phyloP scores from a whole-genome alignment of 169 alveolate species.

The Plasmodium malariae region DNA sequence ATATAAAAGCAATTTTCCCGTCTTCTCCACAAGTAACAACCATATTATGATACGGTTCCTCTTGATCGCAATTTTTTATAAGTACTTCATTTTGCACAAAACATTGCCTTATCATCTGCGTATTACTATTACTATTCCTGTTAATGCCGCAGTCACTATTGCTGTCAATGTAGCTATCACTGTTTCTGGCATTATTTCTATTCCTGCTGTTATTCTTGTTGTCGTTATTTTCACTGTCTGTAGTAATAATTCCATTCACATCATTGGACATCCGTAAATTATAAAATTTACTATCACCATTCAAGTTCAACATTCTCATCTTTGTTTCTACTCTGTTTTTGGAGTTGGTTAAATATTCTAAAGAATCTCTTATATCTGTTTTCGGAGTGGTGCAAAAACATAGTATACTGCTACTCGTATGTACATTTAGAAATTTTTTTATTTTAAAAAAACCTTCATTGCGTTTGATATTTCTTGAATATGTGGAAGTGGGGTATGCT shows the following conservation, averaged over 20 bases:
- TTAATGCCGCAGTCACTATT: not conserved
- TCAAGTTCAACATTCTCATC: not conserved
- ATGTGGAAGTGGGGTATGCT: not conserved
- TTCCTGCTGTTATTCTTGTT: no score
- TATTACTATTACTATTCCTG: not conserved
- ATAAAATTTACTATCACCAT: not conserved
- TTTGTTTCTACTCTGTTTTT: not conserved
- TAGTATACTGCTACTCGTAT: not conserved
- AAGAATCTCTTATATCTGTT: not conserved
- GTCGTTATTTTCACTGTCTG: not conserved
- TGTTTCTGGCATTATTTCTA: no score
- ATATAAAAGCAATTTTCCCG: conserved; percentile 5
- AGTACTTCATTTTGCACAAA: not conserved
- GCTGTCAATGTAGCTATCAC: no score
- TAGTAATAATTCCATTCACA: not conserved
- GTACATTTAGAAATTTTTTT: not conserved
- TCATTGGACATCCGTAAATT: not conserved
- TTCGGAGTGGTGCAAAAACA: not conserved
- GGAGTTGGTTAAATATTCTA: not conserved
- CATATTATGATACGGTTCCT: not conserved
- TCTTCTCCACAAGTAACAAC: conserved; percentile 11
- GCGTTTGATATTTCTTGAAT: not conserved
- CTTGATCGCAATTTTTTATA: not conserved
- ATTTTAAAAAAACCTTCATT: not conserved
- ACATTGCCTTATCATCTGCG: not conserved